Evolutionary conservation across 2,329 filamentous ascomycete genomes (phyloP), one percentile per base, ranked within the genome.

Genomic region (Alternaria angustiovoidea): DNA sequence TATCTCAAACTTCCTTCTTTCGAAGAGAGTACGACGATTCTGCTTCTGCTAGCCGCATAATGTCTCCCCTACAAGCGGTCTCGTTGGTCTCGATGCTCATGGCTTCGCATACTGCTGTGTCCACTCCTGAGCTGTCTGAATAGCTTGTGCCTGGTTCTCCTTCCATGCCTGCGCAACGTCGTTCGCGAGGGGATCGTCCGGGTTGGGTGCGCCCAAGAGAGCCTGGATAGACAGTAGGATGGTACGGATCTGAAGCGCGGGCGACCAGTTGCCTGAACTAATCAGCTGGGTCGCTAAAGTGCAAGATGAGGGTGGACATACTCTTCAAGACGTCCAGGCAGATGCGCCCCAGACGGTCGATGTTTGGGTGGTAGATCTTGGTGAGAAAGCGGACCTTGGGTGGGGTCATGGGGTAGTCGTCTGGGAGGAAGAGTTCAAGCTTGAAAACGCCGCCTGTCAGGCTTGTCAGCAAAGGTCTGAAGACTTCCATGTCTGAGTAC

Each of bases 151-250:
- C 81, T 98, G 92, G 75, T 99, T 90, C 75, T 98, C 93, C 83
- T 98, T 97, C 95, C 95, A 99, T 76, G 91, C 90, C 84, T 98
- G 96, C 36, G 95, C 95, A 42, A 99, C 95, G 68, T 99, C 94
- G 76, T 97, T 96, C 51, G 95, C 96, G 42, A 99, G 88, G n/a
- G 95, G 96, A 76, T 99, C 95, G 75, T 99, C 95, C 30, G 96
- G 95, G 81, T 99, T 99, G 14, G 95, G 95, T 6, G 95, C 94
- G 44, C 95, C 95, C 14, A 99, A 89, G 24, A 99, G 87, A 51
- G 95, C 95, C 81, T 99, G 96, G 78, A 99, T 99, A 9, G 94
- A 98, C 55, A 99, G 89, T n/a, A 99, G 88, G 69, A 99, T 99
- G 7, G 95, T 99, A 66, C 95, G 90, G 77, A 99, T 99, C 81